These are phyloP conservation scores for Plasmodium vivax DNA, from an alignment of 169 alveolate species.

Conservation along the genomic window DNA sequence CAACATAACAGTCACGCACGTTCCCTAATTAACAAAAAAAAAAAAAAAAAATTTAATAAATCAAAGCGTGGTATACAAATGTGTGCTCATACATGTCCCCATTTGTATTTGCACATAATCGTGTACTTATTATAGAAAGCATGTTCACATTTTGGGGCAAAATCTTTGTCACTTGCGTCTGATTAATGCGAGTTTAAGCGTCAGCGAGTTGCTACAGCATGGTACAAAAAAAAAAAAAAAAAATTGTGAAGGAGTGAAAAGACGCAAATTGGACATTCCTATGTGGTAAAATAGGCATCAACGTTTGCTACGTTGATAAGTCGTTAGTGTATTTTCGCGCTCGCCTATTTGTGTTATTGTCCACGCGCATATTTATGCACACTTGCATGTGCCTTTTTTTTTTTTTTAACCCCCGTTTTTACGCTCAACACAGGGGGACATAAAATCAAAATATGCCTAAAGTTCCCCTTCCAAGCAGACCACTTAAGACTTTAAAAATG, in stretches of 20 bases:
- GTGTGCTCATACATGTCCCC: neutral
- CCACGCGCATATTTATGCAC: neutral
- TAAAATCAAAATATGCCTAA: neutral
- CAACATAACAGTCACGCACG: constrained; percentile 3
- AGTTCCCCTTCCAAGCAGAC: neutral
- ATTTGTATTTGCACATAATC: neutral
- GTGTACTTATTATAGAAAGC: neutral
- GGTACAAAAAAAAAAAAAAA: neutral
- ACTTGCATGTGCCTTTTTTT: neutral
- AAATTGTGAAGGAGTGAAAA: neutral
- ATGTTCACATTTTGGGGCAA: neutral
- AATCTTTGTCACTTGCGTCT: neutral
- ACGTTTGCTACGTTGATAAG: neutral
- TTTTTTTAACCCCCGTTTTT: neutral
- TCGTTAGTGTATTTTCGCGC: neutral
- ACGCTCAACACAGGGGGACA: neutral
- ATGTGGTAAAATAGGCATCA: neutral
- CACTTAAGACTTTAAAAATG: neutral
- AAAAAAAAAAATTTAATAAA: neutral
- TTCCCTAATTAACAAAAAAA: neutral
- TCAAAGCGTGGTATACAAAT: neutral
- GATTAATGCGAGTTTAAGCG: neutral
- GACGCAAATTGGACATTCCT: neutral
- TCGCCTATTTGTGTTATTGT: neutral
- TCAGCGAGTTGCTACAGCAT: neutral